A percentile compares a stretch with the other conserved stretches of the same genome.
Evolutionary conservation across 176 grass and related monocot genomes (phyloP).

Genomic region (Juncus effusus): DNA sequence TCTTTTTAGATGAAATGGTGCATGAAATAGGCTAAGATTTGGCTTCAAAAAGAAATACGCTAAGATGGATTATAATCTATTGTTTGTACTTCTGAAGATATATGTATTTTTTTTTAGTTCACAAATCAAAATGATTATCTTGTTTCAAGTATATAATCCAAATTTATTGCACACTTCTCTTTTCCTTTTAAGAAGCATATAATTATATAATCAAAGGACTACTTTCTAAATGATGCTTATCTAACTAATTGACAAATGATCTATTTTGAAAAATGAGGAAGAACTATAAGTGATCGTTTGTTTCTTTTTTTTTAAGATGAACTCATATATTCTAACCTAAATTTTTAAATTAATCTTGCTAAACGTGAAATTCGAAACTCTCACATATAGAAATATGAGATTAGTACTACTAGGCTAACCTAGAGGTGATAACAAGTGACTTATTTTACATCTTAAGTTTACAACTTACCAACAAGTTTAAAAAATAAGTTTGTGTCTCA

Average conservation of each 20-base stretch:
- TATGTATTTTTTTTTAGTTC: conserved; percentile 6
- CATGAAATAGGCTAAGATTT: conserved; percentile 11
- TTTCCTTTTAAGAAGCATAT: no score
- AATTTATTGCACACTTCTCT: no score
- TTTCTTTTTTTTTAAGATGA: no score
- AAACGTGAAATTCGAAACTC: no score
- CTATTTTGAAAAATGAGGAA: no score
- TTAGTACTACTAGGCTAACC: neutral
- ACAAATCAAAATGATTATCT: conserved; percentile 5
- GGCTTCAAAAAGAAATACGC: neutral
- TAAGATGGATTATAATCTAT: neutral
- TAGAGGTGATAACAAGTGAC: neutral
- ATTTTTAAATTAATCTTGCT: no score
- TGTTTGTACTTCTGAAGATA: neutral
- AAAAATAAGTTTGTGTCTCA: neutral
- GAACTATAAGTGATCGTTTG: no score
- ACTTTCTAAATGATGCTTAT: no score
- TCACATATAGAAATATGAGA: neutral
- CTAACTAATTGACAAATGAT: no score
- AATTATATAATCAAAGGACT: no score
- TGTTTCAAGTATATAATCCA: conserved; percentile 7
- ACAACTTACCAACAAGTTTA: neutral
- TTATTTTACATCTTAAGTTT: neutral
- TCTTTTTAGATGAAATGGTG: conserved; percentile 2
- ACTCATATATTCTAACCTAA: no score